phyloP scores from a whole-genome alignment of 1,284 basidiomycete species.

The Amylostereum chailletii region DNA sequence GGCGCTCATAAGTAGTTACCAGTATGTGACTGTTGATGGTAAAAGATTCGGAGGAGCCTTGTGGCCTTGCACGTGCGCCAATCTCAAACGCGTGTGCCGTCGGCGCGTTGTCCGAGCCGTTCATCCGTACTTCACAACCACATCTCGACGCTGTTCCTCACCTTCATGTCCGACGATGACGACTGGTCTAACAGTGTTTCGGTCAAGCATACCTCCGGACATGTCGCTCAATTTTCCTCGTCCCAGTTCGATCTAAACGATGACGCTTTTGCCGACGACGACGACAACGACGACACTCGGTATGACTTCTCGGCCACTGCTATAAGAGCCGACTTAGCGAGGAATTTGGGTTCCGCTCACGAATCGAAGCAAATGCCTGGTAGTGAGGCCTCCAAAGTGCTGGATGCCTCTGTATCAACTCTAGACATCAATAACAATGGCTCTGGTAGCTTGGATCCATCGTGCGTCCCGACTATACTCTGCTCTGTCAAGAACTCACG shows the following conservation, averaged over 20 bases:
- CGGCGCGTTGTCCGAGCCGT: too few relatives aligned
- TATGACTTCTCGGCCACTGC: slow-evolving; percentile 48
- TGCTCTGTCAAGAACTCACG: slow-evolving; percentile 16
- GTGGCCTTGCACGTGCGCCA: too few relatives aligned
- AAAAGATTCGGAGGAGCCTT: not conserved
- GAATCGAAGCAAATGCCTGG: slow-evolving; percentile 20
- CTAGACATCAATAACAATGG: slow-evolving; percentile 11
- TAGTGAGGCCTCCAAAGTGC: slow-evolving; percentile 7
- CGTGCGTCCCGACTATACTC: slow-evolving; percentile 7
- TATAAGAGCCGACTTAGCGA: slow-evolving; percentile 52
- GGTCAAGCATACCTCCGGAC: not conserved
- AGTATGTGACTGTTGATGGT: not conserved
- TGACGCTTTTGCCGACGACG: slow-evolving; percentile 48
- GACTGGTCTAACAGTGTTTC: slow-evolving; percentile 1
- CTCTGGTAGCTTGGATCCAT: not conserved
- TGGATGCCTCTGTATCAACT: slow-evolving; percentile 6
- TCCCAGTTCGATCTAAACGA: slow-evolving; percentile 48
- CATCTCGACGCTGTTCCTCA: not conserved
- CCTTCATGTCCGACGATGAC: slow-evolving; percentile 6
- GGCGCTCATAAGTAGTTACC: too few relatives aligned
- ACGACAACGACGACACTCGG: slow-evolving; percentile 32
- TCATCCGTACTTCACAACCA: too few relatives aligned
- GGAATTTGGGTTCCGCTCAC: slow-evolving; percentile 25
- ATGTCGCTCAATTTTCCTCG: slow-evolving; percentile 1
- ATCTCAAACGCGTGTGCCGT: too few relatives aligned